These are phyloP conservation scores for Gaertneriomyces semiglobifer DNA, from an alignment of 192 early-diverging fungal genomes.

Conservation along the genomic window DNA sequence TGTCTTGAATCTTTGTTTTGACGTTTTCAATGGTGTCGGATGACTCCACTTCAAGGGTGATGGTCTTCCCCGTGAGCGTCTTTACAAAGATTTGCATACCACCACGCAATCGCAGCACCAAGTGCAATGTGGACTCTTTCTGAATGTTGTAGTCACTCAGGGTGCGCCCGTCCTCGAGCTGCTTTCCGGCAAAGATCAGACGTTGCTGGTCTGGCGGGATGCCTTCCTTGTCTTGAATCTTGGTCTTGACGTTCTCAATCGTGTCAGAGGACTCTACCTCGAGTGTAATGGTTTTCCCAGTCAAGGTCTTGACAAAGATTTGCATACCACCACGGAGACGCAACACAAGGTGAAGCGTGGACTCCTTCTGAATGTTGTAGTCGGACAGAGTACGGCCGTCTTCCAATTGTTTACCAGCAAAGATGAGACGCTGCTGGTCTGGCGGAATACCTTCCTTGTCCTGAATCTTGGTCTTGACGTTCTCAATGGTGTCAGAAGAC, in stretches of 20 bases:
- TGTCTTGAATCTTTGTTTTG: slow-evolving; percentile 59
- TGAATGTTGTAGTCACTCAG: slow-evolving; percentile 60
- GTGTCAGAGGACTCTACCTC: slow-evolving; percentile 69
- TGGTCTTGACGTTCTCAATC: slow-evolving; percentile 73
- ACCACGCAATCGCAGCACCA: slow-evolving; percentile 59
- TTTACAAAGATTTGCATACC: slow-evolving; percentile 78
- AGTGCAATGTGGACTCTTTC: slow-evolving; percentile 68
- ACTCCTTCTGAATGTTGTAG: slow-evolving; percentile 75
- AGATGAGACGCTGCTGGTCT: slow-evolving; percentile 77
- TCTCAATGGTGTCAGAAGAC: slow-evolving; percentile 74
- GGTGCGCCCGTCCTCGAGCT: slow-evolving; percentile 70
- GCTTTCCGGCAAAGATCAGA: slow-evolving; percentile 75
- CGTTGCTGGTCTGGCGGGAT: slow-evolving; percentile 79
- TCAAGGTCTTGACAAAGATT: slow-evolving; percentile 83
- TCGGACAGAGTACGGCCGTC: slow-evolving; percentile 68
- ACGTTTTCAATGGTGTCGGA: slow-evolving; percentile 73
- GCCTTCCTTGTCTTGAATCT: slow-evolving; percentile 49
- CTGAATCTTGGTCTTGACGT: slow-evolving; percentile 79
- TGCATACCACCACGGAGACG: slow-evolving; percentile 72
- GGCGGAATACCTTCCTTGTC: slow-evolving; percentile 76
- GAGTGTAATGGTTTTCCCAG: slow-evolving; percentile 86
- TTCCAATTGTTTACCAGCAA: slow-evolving; percentile 76
- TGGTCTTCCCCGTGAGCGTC: slow-evolving; percentile 91
- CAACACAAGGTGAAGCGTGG: slow-evolving; percentile 66
- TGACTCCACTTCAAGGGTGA: slow-evolving; percentile 67